A percentile compares a stretch with the other conserved stretches of the same genome.
These are phyloP conservation scores for Vaccinium darrowii DNA, from an alignment of 148 eudicot genomes.

Conservation along the genomic window DNA sequence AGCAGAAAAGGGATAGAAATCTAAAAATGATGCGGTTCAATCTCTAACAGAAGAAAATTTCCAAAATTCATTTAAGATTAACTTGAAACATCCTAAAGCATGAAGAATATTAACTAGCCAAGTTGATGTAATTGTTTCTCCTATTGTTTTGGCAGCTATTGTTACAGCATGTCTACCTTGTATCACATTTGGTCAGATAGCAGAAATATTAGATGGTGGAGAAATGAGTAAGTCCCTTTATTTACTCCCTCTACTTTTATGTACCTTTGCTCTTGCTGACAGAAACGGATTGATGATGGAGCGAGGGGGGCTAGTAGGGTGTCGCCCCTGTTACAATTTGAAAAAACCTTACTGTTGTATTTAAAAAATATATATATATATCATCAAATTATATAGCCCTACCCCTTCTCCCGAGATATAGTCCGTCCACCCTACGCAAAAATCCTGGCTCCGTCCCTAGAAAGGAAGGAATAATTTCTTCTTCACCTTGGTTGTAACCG, in stretches of 20 bases:
- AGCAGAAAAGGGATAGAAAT: not conserved
- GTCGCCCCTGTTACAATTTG: no score
- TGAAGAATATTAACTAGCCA: not conserved
- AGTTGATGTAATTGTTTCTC: not conserved
- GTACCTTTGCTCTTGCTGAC: not conserved
- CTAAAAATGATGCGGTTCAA: not conserved
- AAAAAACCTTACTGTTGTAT: no score
- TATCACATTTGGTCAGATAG: not conserved
- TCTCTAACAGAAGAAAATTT: not conserved
- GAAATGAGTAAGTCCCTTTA: not conserved
- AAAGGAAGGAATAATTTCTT: not conserved
- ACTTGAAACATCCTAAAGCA: not conserved
- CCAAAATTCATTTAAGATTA: not conserved
- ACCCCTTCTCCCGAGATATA: no score
- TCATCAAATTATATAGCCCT: no score
- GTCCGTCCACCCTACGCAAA: no score
- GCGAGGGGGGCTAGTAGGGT: no score
- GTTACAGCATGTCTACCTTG: slow-evolving; percentile 7
- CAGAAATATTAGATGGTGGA: not conserved
- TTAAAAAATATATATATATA: no score
- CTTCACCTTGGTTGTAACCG: not conserved
- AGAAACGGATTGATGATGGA: not conserved
- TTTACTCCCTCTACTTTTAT: not conserved
- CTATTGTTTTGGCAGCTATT: slow-evolving; percentile 1
- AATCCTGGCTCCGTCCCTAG: no score